phyloP scores from a whole-genome alignment of 2,329 filamentous ascomycete species.

The Fusarium sp. region DNA sequence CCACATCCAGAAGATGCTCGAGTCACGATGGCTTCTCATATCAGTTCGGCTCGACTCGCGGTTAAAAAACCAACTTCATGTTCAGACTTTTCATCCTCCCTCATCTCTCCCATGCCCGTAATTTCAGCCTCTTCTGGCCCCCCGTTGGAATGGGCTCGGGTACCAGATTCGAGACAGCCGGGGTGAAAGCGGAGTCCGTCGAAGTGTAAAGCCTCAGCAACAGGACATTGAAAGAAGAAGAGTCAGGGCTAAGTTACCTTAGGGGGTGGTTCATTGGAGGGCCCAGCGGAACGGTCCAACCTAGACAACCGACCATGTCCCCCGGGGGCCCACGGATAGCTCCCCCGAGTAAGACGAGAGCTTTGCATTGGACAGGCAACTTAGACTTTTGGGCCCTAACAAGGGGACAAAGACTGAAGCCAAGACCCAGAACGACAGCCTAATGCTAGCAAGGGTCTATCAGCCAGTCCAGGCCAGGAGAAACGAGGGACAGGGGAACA shows the following conservation, averaged over 20 bases:
- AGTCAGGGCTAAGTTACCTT: not conserved
- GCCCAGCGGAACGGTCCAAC: constrained; percentile 43
- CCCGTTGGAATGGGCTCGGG: constrained; percentile 36
- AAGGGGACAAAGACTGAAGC: constrained; percentile 3
- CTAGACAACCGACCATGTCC: constrained; percentile 38
- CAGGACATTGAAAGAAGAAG: not conserved
- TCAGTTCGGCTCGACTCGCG: constrained; percentile 19
- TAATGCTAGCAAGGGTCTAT: constrained; percentile 14
- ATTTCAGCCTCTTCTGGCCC: constrained; percentile 27
- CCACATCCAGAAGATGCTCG: constrained; percentile 16
- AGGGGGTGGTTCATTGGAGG: constrained; percentile 27
- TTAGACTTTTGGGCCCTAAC: constrained; percentile 25
- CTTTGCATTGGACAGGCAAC: constrained; percentile 32
- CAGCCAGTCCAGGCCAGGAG: not conserved
- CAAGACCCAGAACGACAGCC: constrained; percentile 3
- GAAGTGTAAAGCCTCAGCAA: not conserved
- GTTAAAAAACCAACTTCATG: not conserved
- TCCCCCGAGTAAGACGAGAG: constrained; percentile 35
- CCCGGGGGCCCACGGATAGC: constrained; percentile 30
- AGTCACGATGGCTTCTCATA: constrained; percentile 17
- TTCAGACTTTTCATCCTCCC: constrained; percentile 6
- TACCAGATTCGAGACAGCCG: constrained; percentile 37
- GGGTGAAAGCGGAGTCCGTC: constrained; percentile 17
- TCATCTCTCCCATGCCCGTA: constrained; percentile 4
- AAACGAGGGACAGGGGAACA: constrained; percentile 16